These are phyloP conservation scores for Ophiocordyceps robertsii DNA, from an alignment of 2,329 filamentous ascomycete species.

Conservation along the genomic window DNA sequence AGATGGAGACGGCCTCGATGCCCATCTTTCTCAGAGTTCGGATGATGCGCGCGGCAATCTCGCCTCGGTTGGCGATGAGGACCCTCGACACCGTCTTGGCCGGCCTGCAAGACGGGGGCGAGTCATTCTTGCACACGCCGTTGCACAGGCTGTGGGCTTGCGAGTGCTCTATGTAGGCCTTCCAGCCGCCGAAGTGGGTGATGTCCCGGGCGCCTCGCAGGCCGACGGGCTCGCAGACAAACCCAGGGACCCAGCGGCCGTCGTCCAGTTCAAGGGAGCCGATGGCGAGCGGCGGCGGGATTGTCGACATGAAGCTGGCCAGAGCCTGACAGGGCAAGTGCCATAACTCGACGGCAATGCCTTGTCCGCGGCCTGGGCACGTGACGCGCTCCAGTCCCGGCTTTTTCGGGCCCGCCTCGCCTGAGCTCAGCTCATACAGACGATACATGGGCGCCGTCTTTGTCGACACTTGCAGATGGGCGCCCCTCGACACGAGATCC, in stretches of 20 bases:
- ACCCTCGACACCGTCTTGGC: conserved; percentile 11
- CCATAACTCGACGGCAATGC: conserved; percentile 23
- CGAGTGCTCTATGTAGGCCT: conserved; percentile 8
- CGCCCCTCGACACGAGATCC: conserved; percentile 17
- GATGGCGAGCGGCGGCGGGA: conserved; percentile 19
- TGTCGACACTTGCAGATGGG: conserved; percentile 9
- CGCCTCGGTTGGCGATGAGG: conserved; percentile 64
- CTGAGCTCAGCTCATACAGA: conserved; percentile 13
- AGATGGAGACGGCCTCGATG: conserved; percentile 56
- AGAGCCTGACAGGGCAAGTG: conserved; percentile 13
- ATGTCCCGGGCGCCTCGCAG: conserved; percentile 17
- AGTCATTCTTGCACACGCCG: not conserved
- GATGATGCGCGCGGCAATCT: conserved; percentile 61
- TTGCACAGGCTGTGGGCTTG: conserved; percentile 1
- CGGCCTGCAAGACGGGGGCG: not conserved
- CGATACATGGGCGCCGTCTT: conserved; percentile 16
- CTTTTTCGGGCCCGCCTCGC: conserved; percentile 6
- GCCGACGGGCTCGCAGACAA: conserved; percentile 22
- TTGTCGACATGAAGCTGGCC: conserved; percentile 17
- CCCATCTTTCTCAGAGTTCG: conserved; percentile 53
- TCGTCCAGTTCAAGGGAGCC: conserved; percentile 20
- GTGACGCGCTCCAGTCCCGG: conserved; percentile 17
- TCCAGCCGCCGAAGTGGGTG: conserved; percentile 18
- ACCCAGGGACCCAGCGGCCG: conserved; percentile 19
- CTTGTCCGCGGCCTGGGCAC: conserved; percentile 6